These are phyloP conservation scores for Epichloe uncinata DNA, from an alignment of 2,329 filamentous ascomycete species.

Conservation along the genomic window DNA sequence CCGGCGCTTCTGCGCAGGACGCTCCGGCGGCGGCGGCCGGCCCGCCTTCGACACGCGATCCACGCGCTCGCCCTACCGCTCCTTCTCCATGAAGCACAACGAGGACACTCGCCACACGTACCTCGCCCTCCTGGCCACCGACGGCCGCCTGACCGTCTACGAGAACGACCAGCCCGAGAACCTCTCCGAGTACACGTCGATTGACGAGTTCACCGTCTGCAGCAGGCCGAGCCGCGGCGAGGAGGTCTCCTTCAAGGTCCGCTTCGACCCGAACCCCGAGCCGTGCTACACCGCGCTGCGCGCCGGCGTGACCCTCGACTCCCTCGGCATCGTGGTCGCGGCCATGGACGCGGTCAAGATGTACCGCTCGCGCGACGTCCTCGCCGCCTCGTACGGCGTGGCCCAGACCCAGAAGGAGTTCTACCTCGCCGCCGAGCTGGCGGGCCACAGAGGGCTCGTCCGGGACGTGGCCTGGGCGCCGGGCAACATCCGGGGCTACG, in stretches of 20 bases:
- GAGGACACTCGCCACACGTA: constrained; percentile 71
- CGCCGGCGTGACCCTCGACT: constrained; percentile 69
- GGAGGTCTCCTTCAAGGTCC: constrained; percentile 74
- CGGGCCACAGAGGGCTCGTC: constrained; percentile 62
- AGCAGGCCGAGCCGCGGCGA: constrained; percentile 62
- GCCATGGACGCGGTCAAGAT: constrained; percentile 74
- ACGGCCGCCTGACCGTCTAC: constrained; percentile 66
- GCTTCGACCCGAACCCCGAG: constrained; percentile 78
- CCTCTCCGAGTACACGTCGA: constrained; percentile 57
- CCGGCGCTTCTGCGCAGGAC: constrained; percentile 61
- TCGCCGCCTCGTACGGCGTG: constrained; percentile 37
- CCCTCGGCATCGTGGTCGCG: constrained; percentile 70
- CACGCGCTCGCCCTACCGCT: constrained; percentile 54
- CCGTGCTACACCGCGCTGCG: constrained; percentile 64
- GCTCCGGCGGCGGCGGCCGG: constrained; percentile 29
- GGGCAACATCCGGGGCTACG: constrained; percentile 79
- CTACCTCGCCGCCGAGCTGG: constrained; percentile 68
- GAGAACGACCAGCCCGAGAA: constrained; percentile 80
- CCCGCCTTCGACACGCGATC: constrained; percentile 43
- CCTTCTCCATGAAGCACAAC: constrained; percentile 73
- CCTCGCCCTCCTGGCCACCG: constrained; percentile 71
- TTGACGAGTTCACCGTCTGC: constrained; percentile 67
- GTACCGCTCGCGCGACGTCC: constrained; percentile 58
- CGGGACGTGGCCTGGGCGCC: constrained; percentile 87
- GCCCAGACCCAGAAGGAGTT: constrained; percentile 57